phyloP scores from a whole-genome alignment of 441 rosid species.

The Jatropha podagrica region DNA sequence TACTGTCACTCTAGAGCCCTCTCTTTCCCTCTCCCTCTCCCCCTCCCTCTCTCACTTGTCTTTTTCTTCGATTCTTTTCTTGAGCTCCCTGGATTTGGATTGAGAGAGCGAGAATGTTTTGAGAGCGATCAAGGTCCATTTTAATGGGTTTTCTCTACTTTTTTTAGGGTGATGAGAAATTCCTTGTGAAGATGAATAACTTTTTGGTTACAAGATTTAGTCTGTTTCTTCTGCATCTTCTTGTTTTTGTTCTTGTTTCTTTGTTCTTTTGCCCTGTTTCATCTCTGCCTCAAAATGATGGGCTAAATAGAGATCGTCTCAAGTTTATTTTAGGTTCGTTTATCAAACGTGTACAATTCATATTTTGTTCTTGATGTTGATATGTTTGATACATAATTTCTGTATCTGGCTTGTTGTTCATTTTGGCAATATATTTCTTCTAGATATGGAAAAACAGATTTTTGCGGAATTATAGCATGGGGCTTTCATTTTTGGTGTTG shows the following conservation, averaged over 20 bases:
- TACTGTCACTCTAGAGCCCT: neutral
- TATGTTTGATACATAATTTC: neutral
- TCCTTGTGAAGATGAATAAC: constrained; percentile 25
- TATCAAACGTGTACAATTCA: neutral
- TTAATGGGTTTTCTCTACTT: constrained; percentile 21
- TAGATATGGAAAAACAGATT: neutral
- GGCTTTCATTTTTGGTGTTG: neutral
- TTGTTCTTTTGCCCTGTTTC: constrained; percentile 25
- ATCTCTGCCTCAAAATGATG: constrained; percentile 37
- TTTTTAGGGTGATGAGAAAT: constrained; percentile 2
- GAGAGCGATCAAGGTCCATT: constrained; percentile 15
- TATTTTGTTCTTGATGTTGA: neutral
- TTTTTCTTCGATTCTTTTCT: constrained; percentile 1
- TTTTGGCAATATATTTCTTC: constrained; percentile 3
- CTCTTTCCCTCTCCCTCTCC: neutral
- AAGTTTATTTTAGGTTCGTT: constrained; percentile 60
- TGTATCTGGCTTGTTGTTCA: constrained; percentile 15
- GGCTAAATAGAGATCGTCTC: constrained; percentile 38
- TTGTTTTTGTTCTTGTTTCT: constrained; percentile 22
- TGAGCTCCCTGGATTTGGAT: constrained; percentile 16
- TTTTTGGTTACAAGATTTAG: constrained; percentile 18
- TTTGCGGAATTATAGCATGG: neutral
- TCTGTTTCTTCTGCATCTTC: constrained; percentile 28
- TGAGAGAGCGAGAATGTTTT: neutral
- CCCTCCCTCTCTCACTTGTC: neutral